Evolutionary conservation across 2,329 filamentous ascomycete species (phyloP).

Genomic region (Nigrospora osmanthi): DNA sequence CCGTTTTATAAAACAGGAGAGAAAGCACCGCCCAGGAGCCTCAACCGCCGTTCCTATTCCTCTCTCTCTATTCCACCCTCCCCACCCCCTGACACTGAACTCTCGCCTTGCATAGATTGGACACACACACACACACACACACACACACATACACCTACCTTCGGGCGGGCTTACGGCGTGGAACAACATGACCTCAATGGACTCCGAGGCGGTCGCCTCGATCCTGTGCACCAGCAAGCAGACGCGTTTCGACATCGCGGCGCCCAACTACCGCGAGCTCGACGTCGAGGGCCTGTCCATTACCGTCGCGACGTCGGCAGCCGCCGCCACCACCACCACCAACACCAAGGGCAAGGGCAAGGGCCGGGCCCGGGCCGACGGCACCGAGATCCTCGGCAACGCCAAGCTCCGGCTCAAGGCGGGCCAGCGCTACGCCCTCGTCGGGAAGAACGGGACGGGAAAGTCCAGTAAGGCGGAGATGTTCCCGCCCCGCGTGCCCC

Average conservation of each 20-base stretch:
- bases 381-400: constrained; percentile 61
- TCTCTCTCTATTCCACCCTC: too few relatives aligned
- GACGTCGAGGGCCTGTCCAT: constrained; percentile 69
- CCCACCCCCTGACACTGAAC: too few relatives aligned
- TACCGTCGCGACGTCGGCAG: constrained; percentile 44
- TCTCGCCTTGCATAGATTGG: too few relatives aligned
- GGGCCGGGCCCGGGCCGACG: constrained; percentile 38
- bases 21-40: too few relatives aligned
- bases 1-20: too few relatives aligned
- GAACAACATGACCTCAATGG: constrained; percentile 36
- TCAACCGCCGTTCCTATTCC: too few relatives aligned
- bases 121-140: too few relatives aligned
- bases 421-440: constrained; percentile 66
- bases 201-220: constrained; percentile 40
- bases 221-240: constrained; percentile 60
- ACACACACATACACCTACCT: too few relatives aligned
- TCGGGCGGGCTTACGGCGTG: too few relatives aligned
- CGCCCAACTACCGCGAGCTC: constrained; percentile 51
- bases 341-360: constrained; percentile 36
- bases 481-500: background rate
- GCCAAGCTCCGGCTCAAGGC: constrained; percentile 66
- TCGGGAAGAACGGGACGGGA: constrained; percentile 75
- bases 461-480: constrained; percentile 61
- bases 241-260: constrained; percentile 56
- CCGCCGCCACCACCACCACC: constrained; percentile 20